Base-by-base conservation (phyloP, 768 basidiomycete genomes). In the Hebeloma cylindrosporum region DNA sequence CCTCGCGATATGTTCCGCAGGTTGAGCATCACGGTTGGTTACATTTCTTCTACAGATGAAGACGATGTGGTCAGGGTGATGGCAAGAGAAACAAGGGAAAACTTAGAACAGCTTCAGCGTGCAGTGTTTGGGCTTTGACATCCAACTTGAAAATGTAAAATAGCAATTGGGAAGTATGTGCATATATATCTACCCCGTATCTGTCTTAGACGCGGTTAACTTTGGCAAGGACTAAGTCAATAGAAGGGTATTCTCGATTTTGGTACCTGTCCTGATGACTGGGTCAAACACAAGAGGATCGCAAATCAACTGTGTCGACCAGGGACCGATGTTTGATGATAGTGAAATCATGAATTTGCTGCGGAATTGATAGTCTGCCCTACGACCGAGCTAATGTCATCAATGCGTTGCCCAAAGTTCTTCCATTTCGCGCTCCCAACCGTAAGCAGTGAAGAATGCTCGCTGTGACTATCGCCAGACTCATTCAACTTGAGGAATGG, bases 181-280 rank as follows among this genome's bases (percentile, higher is more conserved):
- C 33, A 50, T 29, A 14, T 47, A 63, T 79, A 63, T 80, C 56
- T 70, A 75, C 88, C 87, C 77, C 91, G 90, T 92, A 94, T 93
- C 92, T 94, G 91, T 94, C 91, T 80, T 83, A 85, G 72, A 72
- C 69, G 71, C 70, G 68, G 81, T 69, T 52, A 59, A 69, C 78
- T 88, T 60, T 47, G 65, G 58, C 60, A 68, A 72, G 70, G 79
- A 69, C 80, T 82, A 82, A 87, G 90, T 92, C 92, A 93, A 85
- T 80, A 68, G 52, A 74, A 85, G 75, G 88, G 82, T 70, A 73
- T 45, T 51, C 53, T 78, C 45, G 32, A 65, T 85, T 20, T 87
- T 55, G 86, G 83, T 85, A 76, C 66, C 34, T 48, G 41, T 51
- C 58, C 36, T 50, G 11, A 17, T 26, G 41, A 40, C 38, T 28